Evolutionary conservation across 2,329 filamentous ascomycete species (phyloP).

Genomic region (Fusarium nelsonii): DNA sequence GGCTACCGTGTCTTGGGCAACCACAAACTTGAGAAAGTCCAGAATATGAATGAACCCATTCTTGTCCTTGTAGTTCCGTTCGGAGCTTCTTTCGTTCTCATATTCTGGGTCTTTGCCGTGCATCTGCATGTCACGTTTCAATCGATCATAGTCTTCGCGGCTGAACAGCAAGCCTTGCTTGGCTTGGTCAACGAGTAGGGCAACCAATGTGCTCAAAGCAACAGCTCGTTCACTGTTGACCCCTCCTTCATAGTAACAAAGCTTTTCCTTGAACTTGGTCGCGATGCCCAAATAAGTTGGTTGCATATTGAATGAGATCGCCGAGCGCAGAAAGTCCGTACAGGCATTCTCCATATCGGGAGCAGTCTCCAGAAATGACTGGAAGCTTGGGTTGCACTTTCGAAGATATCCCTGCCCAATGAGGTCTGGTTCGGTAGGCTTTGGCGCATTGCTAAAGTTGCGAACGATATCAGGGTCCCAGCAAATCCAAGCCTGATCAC

Average conservation of each 20-base stretch:
- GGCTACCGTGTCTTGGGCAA: conserved; percentile 60
- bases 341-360: conserved; percentile 50
- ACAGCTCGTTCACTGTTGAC: conserved; percentile 61
- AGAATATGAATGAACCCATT: conserved; percentile 64
- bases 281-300: conserved; percentile 71
- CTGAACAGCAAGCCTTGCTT: conserved; percentile 68
- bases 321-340: conserved; percentile 62
- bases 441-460: conserved; percentile 73
- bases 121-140: conserved; percentile 42
- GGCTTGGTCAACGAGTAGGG: conserved; percentile 67
- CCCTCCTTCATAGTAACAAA: conserved; percentile 69
- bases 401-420: conserved; percentile 61
- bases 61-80: conserved; percentile 20
- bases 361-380: conserved; percentile 54
- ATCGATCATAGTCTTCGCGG: conserved; percentile 21
- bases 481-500: conserved; percentile 81
- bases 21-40: conserved; percentile 70
- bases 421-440: conserved; percentile 55
- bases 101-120: conserved; percentile 58
- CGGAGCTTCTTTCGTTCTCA: conserved; percentile 53
- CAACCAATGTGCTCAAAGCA: conserved; percentile 64
- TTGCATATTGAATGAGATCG: conserved; percentile 70
- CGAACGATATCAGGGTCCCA: conserved; percentile 76
- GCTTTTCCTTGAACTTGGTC: conserved; percentile 72
- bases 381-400: conserved; percentile 62